phyloP scores from a whole-genome alignment of 257 asterid species.

The Nicotiana tabacum region DNA sequence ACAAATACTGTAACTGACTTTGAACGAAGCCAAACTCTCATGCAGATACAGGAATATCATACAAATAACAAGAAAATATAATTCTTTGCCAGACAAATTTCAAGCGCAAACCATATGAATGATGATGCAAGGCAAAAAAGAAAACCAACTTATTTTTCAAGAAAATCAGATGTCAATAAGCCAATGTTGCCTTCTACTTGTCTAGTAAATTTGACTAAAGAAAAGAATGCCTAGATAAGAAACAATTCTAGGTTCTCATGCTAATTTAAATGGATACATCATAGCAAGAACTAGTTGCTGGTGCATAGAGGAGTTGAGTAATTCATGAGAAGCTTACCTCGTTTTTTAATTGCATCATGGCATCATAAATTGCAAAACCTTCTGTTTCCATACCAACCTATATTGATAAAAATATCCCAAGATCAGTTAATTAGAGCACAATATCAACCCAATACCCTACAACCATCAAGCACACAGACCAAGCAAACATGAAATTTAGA shows the following conservation, averaged over 20 bases:
- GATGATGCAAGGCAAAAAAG: not conserved
- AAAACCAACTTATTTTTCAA: not conserved
- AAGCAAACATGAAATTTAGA: too few species aligned
- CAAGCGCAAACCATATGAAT: too few species aligned
- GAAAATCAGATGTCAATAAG: not conserved
- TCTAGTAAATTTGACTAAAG: not conserved
- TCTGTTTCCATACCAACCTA: conserved; percentile 89
- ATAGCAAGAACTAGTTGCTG: not conserved
- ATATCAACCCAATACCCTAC: not conserved
- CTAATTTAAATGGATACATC: not conserved
- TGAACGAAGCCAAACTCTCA: not conserved
- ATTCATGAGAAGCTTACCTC: conserved; percentile 47
- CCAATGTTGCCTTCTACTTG: not conserved
- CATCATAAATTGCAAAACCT: conserved; percentile 95
- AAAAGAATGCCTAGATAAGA: not conserved
- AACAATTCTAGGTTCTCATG: not conserved
- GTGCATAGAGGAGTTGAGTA: not conserved
- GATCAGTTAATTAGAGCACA: not conserved
- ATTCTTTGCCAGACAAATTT: too few species aligned
- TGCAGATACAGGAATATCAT: not conserved
- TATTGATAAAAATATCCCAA: conserved; percentile 6
- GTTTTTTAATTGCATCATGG: conserved; percentile 81
- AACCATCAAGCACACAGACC: not conserved
- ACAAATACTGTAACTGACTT: not conserved
- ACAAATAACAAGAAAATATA: not conserved